Evolutionary conservation across 2,329 filamentous ascomycete genomes (phyloP), one percentile per base, ranked within the genome.

Genomic region (Fusarium sp.): DNA sequence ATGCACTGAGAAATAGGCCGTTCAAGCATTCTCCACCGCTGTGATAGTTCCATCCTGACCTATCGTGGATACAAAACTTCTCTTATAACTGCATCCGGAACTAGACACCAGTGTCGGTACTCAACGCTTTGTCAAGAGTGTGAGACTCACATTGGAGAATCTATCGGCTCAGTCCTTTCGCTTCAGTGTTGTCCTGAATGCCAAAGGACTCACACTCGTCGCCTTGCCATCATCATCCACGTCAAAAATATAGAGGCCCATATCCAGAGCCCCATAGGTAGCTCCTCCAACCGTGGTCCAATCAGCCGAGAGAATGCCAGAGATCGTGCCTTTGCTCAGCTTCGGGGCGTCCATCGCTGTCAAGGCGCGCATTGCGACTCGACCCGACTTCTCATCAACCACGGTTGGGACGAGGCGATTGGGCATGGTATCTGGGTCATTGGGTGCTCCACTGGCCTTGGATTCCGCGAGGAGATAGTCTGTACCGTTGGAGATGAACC

Each of bases 401-500:
- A 62, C 40, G 5, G 59, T 33, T 18, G 38, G 40, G 1, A 62
- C 59, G 27, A 62, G 59, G 8, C 59, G 59, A n/a, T 29, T 59
- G 10, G 36, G 50, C 20, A 11, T 36, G 14, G n/a, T 5, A 11
- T 20, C 13, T 36, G 31, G 52, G 20, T 33, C 8, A 3, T 57
- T 22, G 16, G 25, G 25, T 18, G 25, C 6, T 5, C 25, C 47
- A 8, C 25, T n/a, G 6, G 25, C 47, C 10, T 18, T 5, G 25
- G 47, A 4, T 52, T 52, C 47, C 6, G 25, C 47, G 35, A 27
- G 35, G 36, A 64, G 62, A 33, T 35, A 45, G 16, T 70, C 57
- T 5, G 65, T 62, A 18, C 57, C 35, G 33, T 71, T 71, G 57
- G 62, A 65, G 58, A 65, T 59, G 36, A 68, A 71, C 16, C 63